Evolutionary conservation across 257 asterid genomes (phyloP), one percentile per base, ranked within the genome.

Genomic region (Solanum acaule): DNA sequence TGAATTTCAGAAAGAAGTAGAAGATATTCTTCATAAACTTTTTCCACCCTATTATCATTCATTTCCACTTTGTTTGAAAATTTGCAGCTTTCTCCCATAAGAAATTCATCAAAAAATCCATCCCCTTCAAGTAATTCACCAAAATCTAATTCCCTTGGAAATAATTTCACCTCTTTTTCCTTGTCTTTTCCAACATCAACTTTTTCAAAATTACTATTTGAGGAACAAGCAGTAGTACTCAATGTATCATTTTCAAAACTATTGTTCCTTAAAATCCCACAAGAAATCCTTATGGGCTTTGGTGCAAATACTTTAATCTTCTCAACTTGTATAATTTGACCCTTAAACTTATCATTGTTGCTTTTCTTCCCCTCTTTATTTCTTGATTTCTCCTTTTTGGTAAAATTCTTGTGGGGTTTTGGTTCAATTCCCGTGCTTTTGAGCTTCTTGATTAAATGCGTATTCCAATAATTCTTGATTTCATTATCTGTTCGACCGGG

Each of bases 401-500:
- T 2, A 15, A 25, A 27, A 18, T n/a, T 9, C 13, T 87, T 88
- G 37, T 31, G 71, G 11, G 88, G 38, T 8, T 76, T 90, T n/a
- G 93, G 91, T 15, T 85, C 68, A 85, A 91, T 73, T 20, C 90
- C 91, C 0, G 75, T 65, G 5, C 31, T 65, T 52, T 88, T 83
- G 44, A 93, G 92, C 85, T 92, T 92, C 89, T 92, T 94, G 90
- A 90, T 90, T 68, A 95, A 92, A 70, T 93, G 92, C 0, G 95
- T 93, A 90, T 95, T 95, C 98, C 98, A 95, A 88, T 95, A 88
- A 87, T 94, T 95, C 52, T 94, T 94, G 37, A 94, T 93, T 93
- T 94, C 98, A 90, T 95, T 95, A 88, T 95, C 98, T 10, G 97
- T 95, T 90, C 98, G 94, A 86, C 98, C 96, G 1, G 98, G 94